Evolutionary conservation across 768 basidiomycete genomes (phyloP).

Genomic region (Psilocybe cyanescens): DNA sequence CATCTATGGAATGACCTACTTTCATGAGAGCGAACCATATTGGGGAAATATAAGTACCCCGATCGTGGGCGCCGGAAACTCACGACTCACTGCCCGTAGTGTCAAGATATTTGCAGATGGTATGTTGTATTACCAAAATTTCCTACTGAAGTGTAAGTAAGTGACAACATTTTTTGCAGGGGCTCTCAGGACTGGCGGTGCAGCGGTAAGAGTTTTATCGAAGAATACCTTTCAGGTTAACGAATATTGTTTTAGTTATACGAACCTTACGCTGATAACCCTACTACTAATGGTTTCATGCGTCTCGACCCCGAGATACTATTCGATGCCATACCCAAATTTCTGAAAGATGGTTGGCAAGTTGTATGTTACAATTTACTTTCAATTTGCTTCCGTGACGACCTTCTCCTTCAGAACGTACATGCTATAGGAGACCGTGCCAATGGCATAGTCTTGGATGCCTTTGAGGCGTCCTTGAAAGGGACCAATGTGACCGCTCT

Average conservation of each 20-base stretch:
- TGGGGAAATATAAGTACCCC: constrained; percentile 71
- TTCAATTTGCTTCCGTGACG: neutral
- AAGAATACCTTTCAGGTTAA: neutral
- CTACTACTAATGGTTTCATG: constrained; percentile 78
- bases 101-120: constrained; percentile 82
- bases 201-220: constrained; percentile 58
- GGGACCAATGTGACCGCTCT: constrained; percentile 64
- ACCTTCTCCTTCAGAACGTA: constrained; percentile 60
- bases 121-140: constrained; percentile 25
- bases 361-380: constrained; percentile 53
- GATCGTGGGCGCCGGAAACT: constrained; percentile 60
- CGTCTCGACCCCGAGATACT: constrained; percentile 67
- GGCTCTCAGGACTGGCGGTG: constrained; percentile 88
- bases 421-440: constrained; percentile 90
- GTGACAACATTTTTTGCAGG: constrained; percentile 42
- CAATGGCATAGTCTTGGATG: constrained; percentile 81
- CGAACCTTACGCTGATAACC: constrained; percentile 83
- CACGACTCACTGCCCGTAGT: constrained; percentile 70
- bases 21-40: constrained; percentile 66
- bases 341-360: constrained; percentile 86
- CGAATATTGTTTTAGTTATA: constrained; percentile 51
- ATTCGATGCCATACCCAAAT: constrained; percentile 64
- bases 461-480: constrained; percentile 73
- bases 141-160: neutral
- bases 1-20: constrained; percentile 78